These are phyloP conservation scores for Trichoderma sp. DNA, from an alignment of 2,329 filamentous ascomycete genomes.

Conservation along the genomic window DNA sequence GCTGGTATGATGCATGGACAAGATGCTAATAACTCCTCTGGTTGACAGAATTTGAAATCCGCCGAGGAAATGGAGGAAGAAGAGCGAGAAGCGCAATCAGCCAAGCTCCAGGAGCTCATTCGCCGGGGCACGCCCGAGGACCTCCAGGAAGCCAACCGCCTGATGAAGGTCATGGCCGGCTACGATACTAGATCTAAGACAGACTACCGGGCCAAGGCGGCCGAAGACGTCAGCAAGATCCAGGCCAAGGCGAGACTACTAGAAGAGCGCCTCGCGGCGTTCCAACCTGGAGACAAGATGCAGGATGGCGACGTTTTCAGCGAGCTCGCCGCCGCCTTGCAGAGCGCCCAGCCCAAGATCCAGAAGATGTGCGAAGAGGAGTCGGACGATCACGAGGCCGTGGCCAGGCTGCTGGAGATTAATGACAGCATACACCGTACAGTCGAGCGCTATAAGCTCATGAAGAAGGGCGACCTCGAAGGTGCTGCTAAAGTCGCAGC, in stretches of 20 bases:
- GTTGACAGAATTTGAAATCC: slow-evolving; percentile 78
- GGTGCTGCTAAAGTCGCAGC: slow-evolving; percentile 79
- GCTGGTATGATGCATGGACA: not conserved
- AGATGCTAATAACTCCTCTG: slow-evolving; percentile 2
- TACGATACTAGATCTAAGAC: slow-evolving; percentile 95
- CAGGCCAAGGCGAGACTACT: slow-evolving; percentile 91
- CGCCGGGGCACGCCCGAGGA: slow-evolving; percentile 88
- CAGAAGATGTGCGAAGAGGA: slow-evolving; percentile 99
- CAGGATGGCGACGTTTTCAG: slow-evolving; percentile 65
- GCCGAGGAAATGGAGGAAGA: slow-evolving; percentile 99
- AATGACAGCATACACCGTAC: slow-evolving; percentile 99
- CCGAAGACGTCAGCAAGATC: slow-evolving; percentile 90
- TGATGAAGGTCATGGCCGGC: slow-evolving; percentile 99
- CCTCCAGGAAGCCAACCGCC: slow-evolving; percentile 89
- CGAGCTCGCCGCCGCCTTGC: slow-evolving; percentile 84
- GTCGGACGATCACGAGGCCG: slow-evolving; percentile 92
- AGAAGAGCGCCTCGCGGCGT: slow-evolving; percentile 87
- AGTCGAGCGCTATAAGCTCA: slow-evolving; percentile 88
- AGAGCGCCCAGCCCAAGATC: slow-evolving; percentile 96
- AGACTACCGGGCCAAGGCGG: slow-evolving; percentile 95
- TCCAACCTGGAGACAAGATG: slow-evolving; percentile 78
- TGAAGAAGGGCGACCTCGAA: slow-evolving; percentile 92
- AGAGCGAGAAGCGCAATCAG: slow-evolving; percentile 88
- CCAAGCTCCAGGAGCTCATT: slow-evolving; percentile 97
- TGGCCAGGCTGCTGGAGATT: slow-evolving; percentile 92